Conservation (phyloP, 2,329 filamentous ascomycete species). For the Trichoderma oligosporum region DNA sequence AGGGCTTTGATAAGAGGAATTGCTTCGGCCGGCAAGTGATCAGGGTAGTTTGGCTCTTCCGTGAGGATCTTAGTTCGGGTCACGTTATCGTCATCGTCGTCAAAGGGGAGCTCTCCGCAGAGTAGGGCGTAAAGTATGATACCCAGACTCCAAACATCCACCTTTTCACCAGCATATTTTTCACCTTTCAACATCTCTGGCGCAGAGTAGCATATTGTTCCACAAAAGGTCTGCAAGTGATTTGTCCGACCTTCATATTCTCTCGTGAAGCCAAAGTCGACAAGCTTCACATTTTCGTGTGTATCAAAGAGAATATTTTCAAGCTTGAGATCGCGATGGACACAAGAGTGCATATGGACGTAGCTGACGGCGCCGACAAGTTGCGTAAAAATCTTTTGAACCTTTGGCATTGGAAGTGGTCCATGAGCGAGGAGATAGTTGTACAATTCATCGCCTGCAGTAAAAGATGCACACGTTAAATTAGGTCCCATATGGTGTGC, state of each 20-base stretch:
- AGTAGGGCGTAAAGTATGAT: slow-evolving; percentile 81
- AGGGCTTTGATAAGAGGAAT: slow-evolving; percentile 71
- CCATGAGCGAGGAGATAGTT: slow-evolving; percentile 90
- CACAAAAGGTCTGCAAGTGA: slow-evolving; percentile 95
- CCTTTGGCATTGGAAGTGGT: slow-evolving; percentile 76
- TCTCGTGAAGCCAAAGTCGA: slow-evolving; percentile 95
- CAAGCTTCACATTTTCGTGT: slow-evolving; percentile 93
- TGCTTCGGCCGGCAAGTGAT: slow-evolving; percentile 73
- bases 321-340: slow-evolving; percentile 93
- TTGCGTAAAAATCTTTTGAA: slow-evolving; percentile 93
- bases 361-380: slow-evolving; percentile 92
- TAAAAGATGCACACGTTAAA: background rate
- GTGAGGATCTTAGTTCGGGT: slow-evolving; percentile 82
- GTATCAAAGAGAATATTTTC: slow-evolving; percentile 91
- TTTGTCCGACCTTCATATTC: slow-evolving; percentile 95
- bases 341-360: slow-evolving; percentile 91
- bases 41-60: slow-evolving; percentile 81
- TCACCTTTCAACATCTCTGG: slow-evolving; percentile 98
- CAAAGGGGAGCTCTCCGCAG: slow-evolving; percentile 85
- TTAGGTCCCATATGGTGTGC: background rate
- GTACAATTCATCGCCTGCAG: slow-evolving; percentile 86
- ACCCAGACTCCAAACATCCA: slow-evolving; percentile 91
- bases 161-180: slow-evolving; percentile 96
- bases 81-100: slow-evolving; percentile 87
- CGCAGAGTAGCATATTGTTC: slow-evolving; percentile 94